These are phyloP conservation scores for Rhodomyrtus tomentosa DNA, from an alignment of 345 rosid genomes.

Conservation along the genomic window DNA sequence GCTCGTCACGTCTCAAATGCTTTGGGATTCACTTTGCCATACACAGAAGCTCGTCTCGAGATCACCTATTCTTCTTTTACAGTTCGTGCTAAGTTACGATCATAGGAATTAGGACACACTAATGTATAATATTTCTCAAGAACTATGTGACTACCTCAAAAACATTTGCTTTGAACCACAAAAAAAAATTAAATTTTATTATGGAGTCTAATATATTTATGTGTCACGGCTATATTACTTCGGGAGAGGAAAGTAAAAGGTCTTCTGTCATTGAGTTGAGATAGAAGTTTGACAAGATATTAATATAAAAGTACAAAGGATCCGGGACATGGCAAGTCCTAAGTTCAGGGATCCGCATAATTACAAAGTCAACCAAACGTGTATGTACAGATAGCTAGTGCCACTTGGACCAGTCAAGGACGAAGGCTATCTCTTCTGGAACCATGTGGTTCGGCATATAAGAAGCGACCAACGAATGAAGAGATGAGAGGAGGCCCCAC, in stretches of 20 bases:
- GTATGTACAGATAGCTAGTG: not conserved
- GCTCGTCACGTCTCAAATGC: not conserved
- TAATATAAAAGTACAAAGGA: not conserved
- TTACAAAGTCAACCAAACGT: too few species aligned
- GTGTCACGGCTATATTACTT: not conserved
- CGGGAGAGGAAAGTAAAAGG: not conserved
- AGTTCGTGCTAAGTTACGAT: too few species aligned
- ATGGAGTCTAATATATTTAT: too few species aligned
- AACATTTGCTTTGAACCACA: too few species aligned
- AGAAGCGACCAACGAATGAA: not conserved
- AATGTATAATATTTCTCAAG: too few species aligned
- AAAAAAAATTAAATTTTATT: too few species aligned
- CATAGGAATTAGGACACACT: too few species aligned
- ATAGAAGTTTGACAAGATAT: not conserved
- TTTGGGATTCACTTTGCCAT: not conserved
- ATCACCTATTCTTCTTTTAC: not conserved
- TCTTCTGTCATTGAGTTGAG: not conserved
- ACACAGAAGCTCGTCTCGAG: not conserved
- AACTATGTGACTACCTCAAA: too few species aligned
- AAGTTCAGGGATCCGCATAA: too few species aligned
- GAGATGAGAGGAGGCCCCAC: too few species aligned
- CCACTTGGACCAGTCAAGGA: not conserved
- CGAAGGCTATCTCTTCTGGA: not conserved
- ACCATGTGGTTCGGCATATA: not conserved
- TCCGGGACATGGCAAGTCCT: not conserved